phyloP scores from a whole-genome alignment of 345 rosid species.

The Gossypium ekmanianum region DNA sequence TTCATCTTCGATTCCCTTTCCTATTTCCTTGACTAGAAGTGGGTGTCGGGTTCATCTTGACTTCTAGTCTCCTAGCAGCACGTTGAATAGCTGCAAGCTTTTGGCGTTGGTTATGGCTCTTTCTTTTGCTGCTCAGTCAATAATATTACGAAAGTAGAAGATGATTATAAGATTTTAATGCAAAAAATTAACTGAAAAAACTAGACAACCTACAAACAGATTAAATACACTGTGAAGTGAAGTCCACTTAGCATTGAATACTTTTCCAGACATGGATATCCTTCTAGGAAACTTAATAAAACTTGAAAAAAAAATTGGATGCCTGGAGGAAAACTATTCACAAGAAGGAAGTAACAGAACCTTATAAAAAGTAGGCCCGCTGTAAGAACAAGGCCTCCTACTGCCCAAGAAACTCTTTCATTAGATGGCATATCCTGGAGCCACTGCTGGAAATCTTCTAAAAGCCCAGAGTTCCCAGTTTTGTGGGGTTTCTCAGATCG shows the following conservation, averaged over 20 bases:
- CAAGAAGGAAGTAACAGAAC: constrained; percentile 30
- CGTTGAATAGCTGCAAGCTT: constrained; percentile 56
- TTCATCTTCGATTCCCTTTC: constrained; percentile 44
- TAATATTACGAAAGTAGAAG: not conserved
- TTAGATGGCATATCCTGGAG: constrained; percentile 39
- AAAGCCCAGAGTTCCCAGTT: constrained; percentile 21
- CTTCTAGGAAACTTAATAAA: not conserved
- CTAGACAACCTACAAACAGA: not conserved
- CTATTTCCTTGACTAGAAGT: constrained; percentile 32
- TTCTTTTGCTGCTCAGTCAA: constrained; percentile 48
- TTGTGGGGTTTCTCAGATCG: constrained; percentile 35
- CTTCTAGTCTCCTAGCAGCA: constrained; percentile 56
- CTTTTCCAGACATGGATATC: not conserved
- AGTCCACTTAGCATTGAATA: not conserved
- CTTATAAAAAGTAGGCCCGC: constrained; percentile 63
- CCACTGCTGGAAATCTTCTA: constrained; percentile 50
- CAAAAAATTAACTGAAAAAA: not conserved
- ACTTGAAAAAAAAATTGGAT: not conserved
- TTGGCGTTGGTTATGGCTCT: constrained; percentile 45
- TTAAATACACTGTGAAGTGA: not conserved
- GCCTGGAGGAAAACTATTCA: not conserved
- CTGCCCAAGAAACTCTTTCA: constrained; percentile 68
- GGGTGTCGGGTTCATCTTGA: constrained; percentile 31
- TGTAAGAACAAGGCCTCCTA: constrained; percentile 77
- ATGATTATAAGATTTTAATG: not conserved